Conservation (phyloP, 306 rosid genomes). For the Acacia acuminata region DNA sequence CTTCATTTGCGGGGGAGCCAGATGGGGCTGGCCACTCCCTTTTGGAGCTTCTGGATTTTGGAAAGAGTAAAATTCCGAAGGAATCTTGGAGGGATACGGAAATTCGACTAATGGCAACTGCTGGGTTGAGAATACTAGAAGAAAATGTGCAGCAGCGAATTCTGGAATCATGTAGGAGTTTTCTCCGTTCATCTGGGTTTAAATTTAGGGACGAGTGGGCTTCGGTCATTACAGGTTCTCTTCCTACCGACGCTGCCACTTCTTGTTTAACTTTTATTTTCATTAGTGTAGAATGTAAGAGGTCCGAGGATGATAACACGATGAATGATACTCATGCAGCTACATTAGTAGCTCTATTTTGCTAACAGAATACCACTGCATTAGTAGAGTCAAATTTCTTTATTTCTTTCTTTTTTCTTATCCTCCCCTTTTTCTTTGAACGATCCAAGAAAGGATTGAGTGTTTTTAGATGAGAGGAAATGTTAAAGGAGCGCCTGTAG, state of each 20-base stretch:
- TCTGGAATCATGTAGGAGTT: constrained; percentile 65
- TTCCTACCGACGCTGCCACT: neutral
- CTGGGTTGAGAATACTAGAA: constrained; percentile 78
- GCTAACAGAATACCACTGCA: neutral
- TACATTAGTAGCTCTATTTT: neutral
- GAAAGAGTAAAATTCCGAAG: constrained; percentile 61
- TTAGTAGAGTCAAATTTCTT: neutral
- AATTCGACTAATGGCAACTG: constrained; percentile 92
- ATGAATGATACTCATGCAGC: neutral
- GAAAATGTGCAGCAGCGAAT: constrained; percentile 53
- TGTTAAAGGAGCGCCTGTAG: constrained; percentile 8
- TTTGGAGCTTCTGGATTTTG: constrained; percentile 68
- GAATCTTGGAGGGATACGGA: constrained; percentile 72
- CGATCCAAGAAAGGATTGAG: neutral
- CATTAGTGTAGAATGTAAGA: neutral
- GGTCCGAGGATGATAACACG: neutral
- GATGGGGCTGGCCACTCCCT: constrained; percentile 61
- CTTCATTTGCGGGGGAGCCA: constrained; percentile 62
- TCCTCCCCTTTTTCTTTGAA: neutral
- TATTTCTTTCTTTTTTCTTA: neutral
- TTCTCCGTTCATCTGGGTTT: constrained; percentile 63
- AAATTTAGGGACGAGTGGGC: constrained; percentile 85
- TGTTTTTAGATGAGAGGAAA: constrained; percentile 2
- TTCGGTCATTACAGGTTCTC: constrained; percentile 76
- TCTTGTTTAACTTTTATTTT: neutral